These are phyloP conservation scores for Calocybe gambosa DNA, from an alignment of 1,284 basidiomycete species.

Conservation along the genomic window DNA sequence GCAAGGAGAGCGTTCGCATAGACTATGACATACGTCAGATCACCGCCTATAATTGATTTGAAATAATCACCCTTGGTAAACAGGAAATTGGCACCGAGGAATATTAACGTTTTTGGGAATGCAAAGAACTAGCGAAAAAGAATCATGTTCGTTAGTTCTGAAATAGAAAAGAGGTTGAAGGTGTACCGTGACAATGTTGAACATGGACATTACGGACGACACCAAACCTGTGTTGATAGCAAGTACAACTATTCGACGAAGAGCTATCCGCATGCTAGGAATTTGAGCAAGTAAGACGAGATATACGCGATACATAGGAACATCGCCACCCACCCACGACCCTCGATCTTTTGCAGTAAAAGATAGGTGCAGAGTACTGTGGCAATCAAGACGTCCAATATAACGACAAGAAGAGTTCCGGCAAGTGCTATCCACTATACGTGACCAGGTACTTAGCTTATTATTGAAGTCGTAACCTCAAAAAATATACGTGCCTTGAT, in stretches of 20 bases:
- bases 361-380: slow-evolving; percentile 15
- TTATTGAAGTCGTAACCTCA: too few relatives aligned
- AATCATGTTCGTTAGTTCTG: neutral
- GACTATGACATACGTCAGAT: slow-evolving; percentile 6
- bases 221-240: slow-evolving; percentile 17
- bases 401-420: slow-evolving; percentile 12
- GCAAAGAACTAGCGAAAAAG: slow-evolving; percentile 12
- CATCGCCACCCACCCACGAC: slow-evolving; percentile 8
- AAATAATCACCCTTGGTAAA: slow-evolving; percentile 15
- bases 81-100: slow-evolving; percentile 14
- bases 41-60: neutral
- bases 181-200: slow-evolving; percentile 17
- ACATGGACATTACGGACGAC: slow-evolving; percentile 12
- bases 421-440: slow-evolving; percentile 8
- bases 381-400: slow-evolving; percentile 14
- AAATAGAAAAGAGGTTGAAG: neutral
- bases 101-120: slow-evolving; percentile 17
- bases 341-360: slow-evolving; percentile 10
- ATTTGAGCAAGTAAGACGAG: neutral
- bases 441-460: neutral
- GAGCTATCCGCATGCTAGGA: slow-evolving; percentile 5
- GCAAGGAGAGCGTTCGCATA: slow-evolving; percentile 18
- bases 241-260: slow-evolving; percentile 12
- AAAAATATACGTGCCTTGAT: neutral
- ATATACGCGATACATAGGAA: neutral